A percentile compares a stretch with the other conserved stretches of the same genome.
Evolutionary conservation across 441 rosid species (phyloP).

Genomic region (Pelargonium fulgidum): DNA sequence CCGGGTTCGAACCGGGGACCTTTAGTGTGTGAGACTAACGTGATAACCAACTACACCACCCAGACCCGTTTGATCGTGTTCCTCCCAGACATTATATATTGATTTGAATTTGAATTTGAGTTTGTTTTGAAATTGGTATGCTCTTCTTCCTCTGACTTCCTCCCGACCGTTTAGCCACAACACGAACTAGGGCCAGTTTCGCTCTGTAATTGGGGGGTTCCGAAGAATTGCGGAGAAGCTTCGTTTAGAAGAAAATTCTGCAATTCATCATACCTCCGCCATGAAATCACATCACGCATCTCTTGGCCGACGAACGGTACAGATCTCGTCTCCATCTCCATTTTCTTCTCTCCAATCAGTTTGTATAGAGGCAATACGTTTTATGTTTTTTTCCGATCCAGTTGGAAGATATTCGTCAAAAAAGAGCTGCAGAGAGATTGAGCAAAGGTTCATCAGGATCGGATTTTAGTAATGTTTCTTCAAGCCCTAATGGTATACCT

Average conservation of each 20-base stretch:
- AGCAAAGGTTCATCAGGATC: slow-evolving; percentile 74
- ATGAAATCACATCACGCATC: slow-evolving; percentile 80
- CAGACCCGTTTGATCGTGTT: not conserved
- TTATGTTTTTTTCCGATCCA: slow-evolving; percentile 18
- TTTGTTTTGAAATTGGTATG: too few relatives aligned
- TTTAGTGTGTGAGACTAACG: slow-evolving; percentile 61
- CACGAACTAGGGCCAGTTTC: too few relatives aligned
- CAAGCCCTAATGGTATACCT: slow-evolving; percentile 36
- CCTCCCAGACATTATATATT: too few relatives aligned
- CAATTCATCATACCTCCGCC: slow-evolving; percentile 8
- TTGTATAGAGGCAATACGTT: not conserved
- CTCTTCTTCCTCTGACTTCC: too few relatives aligned
- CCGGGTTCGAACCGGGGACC: slow-evolving; percentile 99
- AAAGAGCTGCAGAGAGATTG: slow-evolving; percentile 86
- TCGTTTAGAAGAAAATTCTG: slow-evolving; percentile 1
- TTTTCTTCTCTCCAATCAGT: not conserved
- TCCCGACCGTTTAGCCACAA: too few relatives aligned
- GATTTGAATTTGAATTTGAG: too few relatives aligned
- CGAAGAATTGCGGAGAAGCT: slow-evolving; percentile 1
- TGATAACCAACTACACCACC: slow-evolving; percentile 11
- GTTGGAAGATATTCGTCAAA: slow-evolving; percentile 90
- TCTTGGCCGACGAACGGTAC: slow-evolving; percentile 88
- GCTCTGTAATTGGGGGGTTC: not conserved
- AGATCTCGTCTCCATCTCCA: not conserved
- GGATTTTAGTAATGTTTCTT: slow-evolving; percentile 48